phyloP scores from a whole-genome alignment of 2,329 filamentous ascomycete species.

The Penicillium sp. region DNA sequence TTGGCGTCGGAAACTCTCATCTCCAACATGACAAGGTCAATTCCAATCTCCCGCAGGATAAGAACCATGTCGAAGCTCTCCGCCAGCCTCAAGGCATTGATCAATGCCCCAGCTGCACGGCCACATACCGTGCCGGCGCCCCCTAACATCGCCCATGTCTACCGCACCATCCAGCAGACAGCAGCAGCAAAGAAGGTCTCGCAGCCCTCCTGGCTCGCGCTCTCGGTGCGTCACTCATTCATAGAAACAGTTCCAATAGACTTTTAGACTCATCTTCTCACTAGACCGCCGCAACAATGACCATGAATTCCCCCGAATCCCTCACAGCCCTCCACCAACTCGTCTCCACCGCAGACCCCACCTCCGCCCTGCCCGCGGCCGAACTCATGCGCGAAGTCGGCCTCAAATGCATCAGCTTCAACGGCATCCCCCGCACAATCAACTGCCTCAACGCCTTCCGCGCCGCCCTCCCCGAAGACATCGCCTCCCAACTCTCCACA shows the following conservation, averaged over 20 bases:
- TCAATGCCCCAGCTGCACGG: conserved; percentile 68
- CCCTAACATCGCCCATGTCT: conserved; percentile 63
- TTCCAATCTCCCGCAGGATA: background rate
- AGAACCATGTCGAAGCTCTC: conserved; percentile 73
- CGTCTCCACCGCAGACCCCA: conserved; percentile 16
- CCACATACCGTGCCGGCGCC: conserved; percentile 68
- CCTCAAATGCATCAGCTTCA: conserved; percentile 51
- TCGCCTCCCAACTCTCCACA: conserved; percentile 58
- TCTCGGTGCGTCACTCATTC: conserved; percentile 55
- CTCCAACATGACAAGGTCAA: background rate
- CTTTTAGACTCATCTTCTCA: background rate
- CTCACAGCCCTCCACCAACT: conserved; percentile 22
- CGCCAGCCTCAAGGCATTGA: conserved; percentile 68
- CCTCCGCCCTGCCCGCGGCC: conserved; percentile 33
- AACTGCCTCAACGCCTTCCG: conserved; percentile 77
- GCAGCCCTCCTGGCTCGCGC: conserved; percentile 64
- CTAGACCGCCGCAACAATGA: conserved; percentile 78
- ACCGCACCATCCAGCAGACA: conserved; percentile 63
- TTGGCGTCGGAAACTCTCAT: background rate
- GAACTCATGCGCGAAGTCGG: conserved; percentile 49
- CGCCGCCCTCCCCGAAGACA: conserved; percentile 58
- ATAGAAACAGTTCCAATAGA: background rate
- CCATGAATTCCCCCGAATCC: conserved; percentile 80
- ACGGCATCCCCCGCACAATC: conserved; percentile 73
- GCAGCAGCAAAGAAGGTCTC: conserved; percentile 65